Evolutionary conservation across 2,329 filamentous ascomycete genomes (phyloP).

Genomic region (Thelonectria blattea): DNA sequence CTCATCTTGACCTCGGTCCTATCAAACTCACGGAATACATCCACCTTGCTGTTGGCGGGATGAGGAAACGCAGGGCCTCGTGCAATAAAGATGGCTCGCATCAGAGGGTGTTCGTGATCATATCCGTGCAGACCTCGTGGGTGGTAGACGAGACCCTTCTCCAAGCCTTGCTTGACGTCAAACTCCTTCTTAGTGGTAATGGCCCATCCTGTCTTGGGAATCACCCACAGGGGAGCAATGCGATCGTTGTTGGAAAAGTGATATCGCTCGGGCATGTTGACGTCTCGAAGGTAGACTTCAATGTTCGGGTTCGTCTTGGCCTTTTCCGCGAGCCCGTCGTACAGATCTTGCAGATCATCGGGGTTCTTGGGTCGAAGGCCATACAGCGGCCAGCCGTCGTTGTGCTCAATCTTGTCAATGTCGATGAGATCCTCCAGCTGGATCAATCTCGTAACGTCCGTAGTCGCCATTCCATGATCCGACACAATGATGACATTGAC

Average conservation of each 20-base stretch:
- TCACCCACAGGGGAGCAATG: constrained; percentile 93
- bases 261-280: constrained; percentile 90
- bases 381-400: constrained; percentile 92
- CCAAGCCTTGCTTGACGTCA: constrained; percentile 68
- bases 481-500: constrained; percentile 97
- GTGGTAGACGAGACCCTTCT: constrained; percentile 71
- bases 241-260: constrained; percentile 88
- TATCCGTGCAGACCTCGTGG: constrained; percentile 92
- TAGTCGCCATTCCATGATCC: constrained; percentile 98
- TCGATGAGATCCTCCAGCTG: constrained; percentile 92
- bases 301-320: constrained; percentile 70
- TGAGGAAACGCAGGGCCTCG: constrained; percentile 92
- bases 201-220: constrained; percentile 92
- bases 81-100: constrained; percentile 95
- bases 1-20: background rate
- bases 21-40: constrained; percentile 79
- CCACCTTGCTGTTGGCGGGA: constrained; percentile 76
- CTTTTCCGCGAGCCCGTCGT: constrained; percentile 65
- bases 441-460: constrained; percentile 77
- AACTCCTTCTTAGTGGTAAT: constrained; percentile 84
- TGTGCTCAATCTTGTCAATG: constrained; percentile 76
- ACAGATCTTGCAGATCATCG: constrained; percentile 69
- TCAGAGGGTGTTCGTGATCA: constrained; percentile 91
- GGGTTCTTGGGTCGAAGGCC: constrained; percentile 81
- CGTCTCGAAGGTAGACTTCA: constrained; percentile 85